Evolutionary conservation across 805 yeast genomes (phyloP).

Genomic region (Limtongozyma cylindracea): DNA sequence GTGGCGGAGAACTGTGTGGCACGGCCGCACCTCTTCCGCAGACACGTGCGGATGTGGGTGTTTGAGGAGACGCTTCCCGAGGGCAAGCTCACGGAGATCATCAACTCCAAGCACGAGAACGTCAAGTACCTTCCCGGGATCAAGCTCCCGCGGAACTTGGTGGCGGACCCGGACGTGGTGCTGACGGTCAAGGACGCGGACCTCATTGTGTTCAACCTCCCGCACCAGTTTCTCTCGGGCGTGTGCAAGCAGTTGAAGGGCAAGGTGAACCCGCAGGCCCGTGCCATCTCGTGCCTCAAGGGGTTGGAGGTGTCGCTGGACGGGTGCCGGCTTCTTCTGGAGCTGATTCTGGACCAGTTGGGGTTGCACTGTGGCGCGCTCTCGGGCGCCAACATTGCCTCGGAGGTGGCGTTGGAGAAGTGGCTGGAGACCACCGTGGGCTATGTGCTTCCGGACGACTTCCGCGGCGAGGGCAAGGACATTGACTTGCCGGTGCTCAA

Average conservation of each 20-base stretch:
- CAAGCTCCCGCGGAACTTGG: slow-evolving; percentile 13
- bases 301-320: slow-evolving; percentile 17
- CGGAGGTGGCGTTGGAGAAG: slow-evolving; percentile 17
- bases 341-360: slow-evolving; percentile 15
- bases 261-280: slow-evolving; percentile 9
- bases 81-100: slow-evolving; percentile 14
- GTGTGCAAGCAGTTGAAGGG: slow-evolving; percentile 14
- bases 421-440: slow-evolving; percentile 22
- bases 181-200: slow-evolving; percentile 14
- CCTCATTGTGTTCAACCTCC: slow-evolving; percentile 16
- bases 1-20: slow-evolving; percentile 15
- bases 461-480: slow-evolving; percentile 14
- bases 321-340: slow-evolving; percentile 17
- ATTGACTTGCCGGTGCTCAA: slow-evolving; percentile 13
- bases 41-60: slow-evolving; percentile 18
- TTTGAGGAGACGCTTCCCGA: slow-evolving; percentile 16
- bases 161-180: slow-evolving; percentile 14
- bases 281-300: slow-evolving; percentile 19
- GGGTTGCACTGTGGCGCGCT: slow-evolving; percentile 18
- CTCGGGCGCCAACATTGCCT: slow-evolving; percentile 22
- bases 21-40: slow-evolving; percentile 12
- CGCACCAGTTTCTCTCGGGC: slow-evolving; percentile 17
- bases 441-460: slow-evolving; percentile 12
- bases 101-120: slow-evolving; percentile 16
- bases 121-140: slow-evolving; percentile 18